Evolutionary conservation across 805 yeast species (phyloP).

Genomic region (Yarrowia alimentaria): DNA sequence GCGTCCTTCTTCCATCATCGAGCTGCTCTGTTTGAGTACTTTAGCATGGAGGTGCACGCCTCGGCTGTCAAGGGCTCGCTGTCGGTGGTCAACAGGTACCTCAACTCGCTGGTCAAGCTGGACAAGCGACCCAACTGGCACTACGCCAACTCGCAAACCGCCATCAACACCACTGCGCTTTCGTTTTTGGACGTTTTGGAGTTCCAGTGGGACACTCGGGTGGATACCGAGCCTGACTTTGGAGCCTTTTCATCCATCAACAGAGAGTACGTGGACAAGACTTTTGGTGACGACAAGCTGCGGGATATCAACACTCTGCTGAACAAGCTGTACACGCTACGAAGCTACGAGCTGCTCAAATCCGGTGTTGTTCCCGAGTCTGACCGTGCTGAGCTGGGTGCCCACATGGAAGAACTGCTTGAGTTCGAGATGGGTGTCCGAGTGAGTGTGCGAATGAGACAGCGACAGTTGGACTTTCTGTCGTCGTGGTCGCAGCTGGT

Average conservation of each 20-base stretch:
- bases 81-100: conserved; percentile 52
- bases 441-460: conserved; percentile 31
- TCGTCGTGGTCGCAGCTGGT: conserved; percentile 83
- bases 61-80: conserved; percentile 48
- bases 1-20: conserved; percentile 62
- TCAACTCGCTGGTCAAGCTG: conserved; percentile 51
- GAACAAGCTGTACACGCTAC: conserved; percentile 30
- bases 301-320: conserved; percentile 1
- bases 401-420: conserved; percentile 40
- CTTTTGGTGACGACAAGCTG: conserved; percentile 3
- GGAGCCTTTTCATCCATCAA: conserved; percentile 20
- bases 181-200: conserved; percentile 70
- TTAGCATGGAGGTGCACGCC: conserved; percentile 71
- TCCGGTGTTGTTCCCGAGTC: conserved; percentile 19
- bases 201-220: conserved; percentile 40
- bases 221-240: conserved; percentile 8
- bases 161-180: conserved; percentile 57
- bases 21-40: conserved; percentile 57
- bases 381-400: conserved; percentile 27
- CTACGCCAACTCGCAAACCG: conserved; percentile 44
- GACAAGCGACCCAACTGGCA: conserved; percentile 41
- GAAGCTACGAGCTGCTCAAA: conserved; percentile 33
- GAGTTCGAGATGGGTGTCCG: conserved; percentile 47
- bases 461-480: conserved; percentile 58
- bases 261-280: conserved; percentile 32